These are phyloP conservation scores for Carex pumila DNA, from an alignment of 176 grass and related monocot genomes.

Conservation along the genomic window DNA sequence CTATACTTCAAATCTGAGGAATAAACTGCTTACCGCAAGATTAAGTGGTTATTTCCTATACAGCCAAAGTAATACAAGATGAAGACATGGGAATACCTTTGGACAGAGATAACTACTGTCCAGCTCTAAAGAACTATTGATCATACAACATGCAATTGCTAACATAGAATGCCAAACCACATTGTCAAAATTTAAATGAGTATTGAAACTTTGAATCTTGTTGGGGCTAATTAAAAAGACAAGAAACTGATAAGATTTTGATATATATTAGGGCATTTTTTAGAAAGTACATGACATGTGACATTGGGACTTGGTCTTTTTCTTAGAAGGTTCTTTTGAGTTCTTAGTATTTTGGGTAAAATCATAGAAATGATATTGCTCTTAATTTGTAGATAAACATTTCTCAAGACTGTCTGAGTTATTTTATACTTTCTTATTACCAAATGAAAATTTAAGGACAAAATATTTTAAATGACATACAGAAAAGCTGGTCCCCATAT, in stretches of 20 bases:
- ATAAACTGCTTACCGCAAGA: background rate
- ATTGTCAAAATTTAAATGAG: background rate
- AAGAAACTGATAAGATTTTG: background rate
- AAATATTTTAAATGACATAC: background rate
- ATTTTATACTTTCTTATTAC: background rate
- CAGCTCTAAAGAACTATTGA: background rate
- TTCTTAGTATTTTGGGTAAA: background rate
- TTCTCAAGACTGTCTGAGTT: background rate
- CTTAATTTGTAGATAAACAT: background rate
- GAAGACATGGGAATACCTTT: background rate
- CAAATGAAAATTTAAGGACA: background rate
- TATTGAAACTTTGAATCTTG: background rate
- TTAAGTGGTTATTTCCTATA: background rate
- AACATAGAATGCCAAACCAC: background rate
- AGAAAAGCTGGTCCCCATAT: background rate
- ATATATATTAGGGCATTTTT: background rate
- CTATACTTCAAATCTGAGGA: constrained; percentile 2
- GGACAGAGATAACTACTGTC: background rate
- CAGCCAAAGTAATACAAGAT: background rate
- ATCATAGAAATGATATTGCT: background rate
- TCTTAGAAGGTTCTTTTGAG: background rate
- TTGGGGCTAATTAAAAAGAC: background rate
- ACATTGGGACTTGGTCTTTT: background rate
- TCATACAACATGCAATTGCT: background rate
- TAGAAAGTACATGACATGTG: background rate